These are phyloP conservation scores for Daedalea quercina DNA, from an alignment of 768 basidiomycete genomes.

Conservation along the genomic window DNA sequence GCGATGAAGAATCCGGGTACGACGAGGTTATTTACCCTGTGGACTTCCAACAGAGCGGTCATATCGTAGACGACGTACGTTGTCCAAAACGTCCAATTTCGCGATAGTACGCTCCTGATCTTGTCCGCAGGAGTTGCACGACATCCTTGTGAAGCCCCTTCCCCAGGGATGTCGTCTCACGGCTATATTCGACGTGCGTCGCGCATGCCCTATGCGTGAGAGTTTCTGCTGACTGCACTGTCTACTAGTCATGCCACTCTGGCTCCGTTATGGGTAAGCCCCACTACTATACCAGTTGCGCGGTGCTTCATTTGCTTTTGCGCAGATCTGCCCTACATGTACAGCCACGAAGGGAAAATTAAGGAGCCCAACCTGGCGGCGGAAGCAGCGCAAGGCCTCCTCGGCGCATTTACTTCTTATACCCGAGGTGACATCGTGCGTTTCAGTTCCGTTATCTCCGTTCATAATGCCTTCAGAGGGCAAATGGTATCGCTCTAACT, in stretches of 20 bases:
- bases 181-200: constrained; percentile 46
- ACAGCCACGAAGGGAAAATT: constrained; percentile 91
- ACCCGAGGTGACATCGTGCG: constrained; percentile 63
- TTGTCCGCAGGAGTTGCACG: constrained; percentile 29
- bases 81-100: not conserved
- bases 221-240: constrained; percentile 2
- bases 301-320: not conserved
- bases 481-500: too few relatives aligned
- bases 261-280: constrained; percentile 37
- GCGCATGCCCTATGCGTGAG: not conserved
- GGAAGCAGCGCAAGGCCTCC: constrained; percentile 81
- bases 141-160: constrained; percentile 44
- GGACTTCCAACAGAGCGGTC: constrained; percentile 70
- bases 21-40: constrained; percentile 91
- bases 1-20: constrained; percentile 73
- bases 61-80: constrained; percentile 74
- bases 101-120: not conserved
- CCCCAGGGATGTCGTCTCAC: constrained; percentile 67
- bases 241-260: constrained; percentile 37
- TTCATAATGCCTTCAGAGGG: not conserved
- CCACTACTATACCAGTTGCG: not conserved
- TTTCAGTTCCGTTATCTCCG: not conserved
- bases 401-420: constrained; percentile 75
- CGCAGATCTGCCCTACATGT: constrained; percentile 42
- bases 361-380: constrained; percentile 89